phyloP scores from a whole-genome alignment of 768 basidiomycete species.

The Agrocybe chaxingu region DNA sequence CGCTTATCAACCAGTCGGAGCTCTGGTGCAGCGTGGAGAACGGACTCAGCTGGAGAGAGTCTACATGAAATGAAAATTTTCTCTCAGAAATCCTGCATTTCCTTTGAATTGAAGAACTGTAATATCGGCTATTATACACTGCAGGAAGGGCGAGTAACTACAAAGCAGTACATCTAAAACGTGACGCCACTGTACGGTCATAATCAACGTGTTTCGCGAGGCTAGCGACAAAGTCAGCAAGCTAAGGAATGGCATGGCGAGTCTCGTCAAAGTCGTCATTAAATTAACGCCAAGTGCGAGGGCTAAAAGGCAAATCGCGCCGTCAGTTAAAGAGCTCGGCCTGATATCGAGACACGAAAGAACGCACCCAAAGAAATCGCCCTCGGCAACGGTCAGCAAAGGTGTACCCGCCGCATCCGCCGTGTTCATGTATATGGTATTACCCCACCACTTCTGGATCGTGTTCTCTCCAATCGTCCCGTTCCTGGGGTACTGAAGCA shows the following conservation, averaged over 20 bases:
- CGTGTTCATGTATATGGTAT: conserved; percentile 41
- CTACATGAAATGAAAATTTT: too few species aligned
- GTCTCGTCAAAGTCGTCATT: neutral
- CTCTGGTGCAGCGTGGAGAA: too few species aligned
- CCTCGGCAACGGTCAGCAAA: conserved; percentile 24
- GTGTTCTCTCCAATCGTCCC: conserved; percentile 54
- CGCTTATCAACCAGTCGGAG: too few species aligned
- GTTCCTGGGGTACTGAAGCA: conserved; percentile 61
- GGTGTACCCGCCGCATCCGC: conserved; percentile 39
- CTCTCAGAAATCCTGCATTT: too few species aligned
- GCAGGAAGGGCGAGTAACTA: too few species aligned
- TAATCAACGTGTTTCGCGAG: too few species aligned
- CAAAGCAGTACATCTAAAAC: too few species aligned
- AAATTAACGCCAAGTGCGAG: conserved; percentile 18
- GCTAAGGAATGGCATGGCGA: neutral
- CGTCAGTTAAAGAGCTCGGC: neutral
- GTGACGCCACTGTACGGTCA: too few species aligned
- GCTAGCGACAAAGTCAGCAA: too few species aligned
- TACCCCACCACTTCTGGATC: conserved; percentile 72
- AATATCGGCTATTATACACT: too few species aligned
- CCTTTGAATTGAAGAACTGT: too few species aligned
- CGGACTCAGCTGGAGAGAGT: too few species aligned
- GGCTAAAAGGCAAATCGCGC: conserved; percentile 8
- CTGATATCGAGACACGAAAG: neutral
- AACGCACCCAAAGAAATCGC: conserved; percentile 19